Percentiles rank a stretch among this genome's conserved stretches.
These are phyloP conservation scores for Fusarium sp. DNA, from an alignment of 2,329 filamentous ascomycete species.

Conservation along the genomic window DNA sequence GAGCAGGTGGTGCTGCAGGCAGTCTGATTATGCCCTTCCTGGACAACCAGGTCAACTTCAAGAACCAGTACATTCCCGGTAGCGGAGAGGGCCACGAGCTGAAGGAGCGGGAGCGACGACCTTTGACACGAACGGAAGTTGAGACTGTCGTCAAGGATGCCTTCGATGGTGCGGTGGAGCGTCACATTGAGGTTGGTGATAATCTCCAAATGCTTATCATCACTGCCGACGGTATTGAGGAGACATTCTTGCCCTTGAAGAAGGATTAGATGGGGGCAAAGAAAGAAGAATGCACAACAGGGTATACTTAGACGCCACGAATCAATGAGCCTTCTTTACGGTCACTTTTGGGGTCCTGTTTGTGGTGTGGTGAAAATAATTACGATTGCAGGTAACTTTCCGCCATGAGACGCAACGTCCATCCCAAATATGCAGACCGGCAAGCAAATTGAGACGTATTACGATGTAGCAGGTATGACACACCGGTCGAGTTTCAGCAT, in stretches of 20 bases:
- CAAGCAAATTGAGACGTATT: background rate
- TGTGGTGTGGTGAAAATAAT: slow-evolving; percentile 13
- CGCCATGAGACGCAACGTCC: background rate
- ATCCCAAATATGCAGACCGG: background rate
- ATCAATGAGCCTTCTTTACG: slow-evolving; percentile 39
- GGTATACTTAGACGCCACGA: slow-evolving; percentile 43
- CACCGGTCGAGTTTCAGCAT: background rate
- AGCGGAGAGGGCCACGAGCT: slow-evolving; percentile 87
- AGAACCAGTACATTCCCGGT: slow-evolving; percentile 95
- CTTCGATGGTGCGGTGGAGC: slow-evolving; percentile 97
- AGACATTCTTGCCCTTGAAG: slow-evolving; percentile 88
- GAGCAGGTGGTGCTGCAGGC: slow-evolving; percentile 90
- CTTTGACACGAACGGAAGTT: slow-evolving; percentile 79
- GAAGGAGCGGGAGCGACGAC: slow-evolving; percentile 76
- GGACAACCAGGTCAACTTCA: slow-evolving; percentile 99
- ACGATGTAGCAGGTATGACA: background rate
- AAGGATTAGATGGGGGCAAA: slow-evolving; percentile 74
- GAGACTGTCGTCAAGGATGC: slow-evolving; percentile 95
- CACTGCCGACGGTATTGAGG: slow-evolving; percentile 88
- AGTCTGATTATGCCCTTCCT: slow-evolving; percentile 99
- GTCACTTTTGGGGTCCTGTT: background rate
- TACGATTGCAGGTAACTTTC: background rate
- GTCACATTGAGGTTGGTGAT: slow-evolving; percentile 99
- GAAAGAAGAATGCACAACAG: slow-evolving; percentile 52
- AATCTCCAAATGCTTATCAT: slow-evolving; percentile 95